phyloP scores from a whole-genome alignment of 2,329 filamentous ascomycete genomes.

The Nothomitra cinnamomea region DNA sequence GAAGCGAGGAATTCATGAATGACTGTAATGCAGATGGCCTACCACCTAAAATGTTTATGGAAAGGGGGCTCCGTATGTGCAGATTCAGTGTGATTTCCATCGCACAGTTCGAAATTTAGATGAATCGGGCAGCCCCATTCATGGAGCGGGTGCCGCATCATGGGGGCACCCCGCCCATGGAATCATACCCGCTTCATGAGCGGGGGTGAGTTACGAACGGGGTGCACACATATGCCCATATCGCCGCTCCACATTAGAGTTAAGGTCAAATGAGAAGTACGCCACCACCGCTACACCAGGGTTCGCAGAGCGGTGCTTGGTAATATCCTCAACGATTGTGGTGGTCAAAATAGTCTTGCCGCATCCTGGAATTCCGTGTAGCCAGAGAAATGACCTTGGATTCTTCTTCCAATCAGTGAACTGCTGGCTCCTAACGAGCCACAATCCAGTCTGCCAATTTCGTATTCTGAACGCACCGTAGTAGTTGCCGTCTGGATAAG shows the following conservation, averaged over 20 bases:
- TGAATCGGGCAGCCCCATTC: too few species aligned
- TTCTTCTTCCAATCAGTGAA: slow-evolving; percentile 8
- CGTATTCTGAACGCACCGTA: slow-evolving; percentile 10
- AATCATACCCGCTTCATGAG: too few species aligned
- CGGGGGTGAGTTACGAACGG: too few species aligned
- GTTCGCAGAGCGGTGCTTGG: slow-evolving; percentile 10
- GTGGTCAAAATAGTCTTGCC: slow-evolving; percentile 25
- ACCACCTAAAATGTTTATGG: too few species aligned
- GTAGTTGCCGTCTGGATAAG: slow-evolving; percentile 13
- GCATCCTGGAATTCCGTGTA: slow-evolving; percentile 24
- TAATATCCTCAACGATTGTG: slow-evolving; percentile 20
- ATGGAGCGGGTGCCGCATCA: too few species aligned
- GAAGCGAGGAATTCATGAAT: too few species aligned
- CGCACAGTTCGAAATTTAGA: too few species aligned
- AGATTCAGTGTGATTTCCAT: too few species aligned
- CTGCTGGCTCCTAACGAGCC: slow-evolving; percentile 8
- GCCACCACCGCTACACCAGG: slow-evolving; percentile 15
- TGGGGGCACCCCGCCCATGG: too few species aligned
- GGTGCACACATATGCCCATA: slow-evolving; percentile 17
- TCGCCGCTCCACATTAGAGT: slow-evolving; percentile 19
- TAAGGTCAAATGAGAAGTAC: slow-evolving; percentile 27
- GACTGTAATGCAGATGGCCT: too few species aligned
- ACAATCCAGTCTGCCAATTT: slow-evolving; percentile 11
- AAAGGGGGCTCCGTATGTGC: too few species aligned
- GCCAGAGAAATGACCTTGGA: slow-evolving; percentile 22